phyloP scores from a whole-genome alignment of 2,329 filamentous ascomycete species.

The Kalmusia sp. region DNA sequence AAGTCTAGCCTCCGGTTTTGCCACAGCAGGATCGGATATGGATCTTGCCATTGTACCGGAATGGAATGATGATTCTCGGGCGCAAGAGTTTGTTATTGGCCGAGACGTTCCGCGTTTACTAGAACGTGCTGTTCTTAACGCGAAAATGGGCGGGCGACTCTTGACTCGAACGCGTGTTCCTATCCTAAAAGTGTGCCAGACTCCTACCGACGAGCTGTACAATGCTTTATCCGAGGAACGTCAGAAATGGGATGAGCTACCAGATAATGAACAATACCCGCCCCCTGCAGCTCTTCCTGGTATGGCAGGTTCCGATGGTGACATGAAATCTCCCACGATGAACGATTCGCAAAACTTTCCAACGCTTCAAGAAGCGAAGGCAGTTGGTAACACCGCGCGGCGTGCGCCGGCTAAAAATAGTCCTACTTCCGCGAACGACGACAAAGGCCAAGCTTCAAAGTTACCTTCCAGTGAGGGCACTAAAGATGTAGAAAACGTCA shows the following conservation, averaged over 20 bases:
- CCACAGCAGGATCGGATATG: constrained; percentile 88
- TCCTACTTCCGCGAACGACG: neutral
- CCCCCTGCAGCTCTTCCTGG: constrained; percentile 17
- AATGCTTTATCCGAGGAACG: constrained; percentile 69
- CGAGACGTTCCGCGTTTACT: constrained; percentile 73
- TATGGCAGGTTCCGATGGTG: constrained; percentile 13
- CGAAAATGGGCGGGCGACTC: constrained; percentile 77
- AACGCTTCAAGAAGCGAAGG: constrained; percentile 5
- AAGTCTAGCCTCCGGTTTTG: constrained; percentile 84
- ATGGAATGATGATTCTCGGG: constrained; percentile 37
- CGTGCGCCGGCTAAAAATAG: neutral
- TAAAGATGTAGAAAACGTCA: neutral
- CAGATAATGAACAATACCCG: constrained; percentile 53
- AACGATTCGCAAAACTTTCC: constrained; percentile 17
- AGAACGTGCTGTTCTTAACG: constrained; percentile 75
- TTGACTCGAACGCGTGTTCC: constrained; percentile 82
- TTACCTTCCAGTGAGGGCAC: neutral
- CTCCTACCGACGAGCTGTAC: constrained; percentile 67
- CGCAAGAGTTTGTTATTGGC: constrained; percentile 51
- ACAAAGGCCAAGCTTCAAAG: neutral
- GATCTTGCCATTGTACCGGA: constrained; percentile 80
- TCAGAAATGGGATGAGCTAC: constrained; percentile 71
- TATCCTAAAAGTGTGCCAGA: constrained; percentile 85
- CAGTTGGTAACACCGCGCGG: neutral
- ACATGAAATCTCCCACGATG: constrained; percentile 14